Conservation (phyloP, 169 alveolate species). For the Plasmodium ovale region DNA sequence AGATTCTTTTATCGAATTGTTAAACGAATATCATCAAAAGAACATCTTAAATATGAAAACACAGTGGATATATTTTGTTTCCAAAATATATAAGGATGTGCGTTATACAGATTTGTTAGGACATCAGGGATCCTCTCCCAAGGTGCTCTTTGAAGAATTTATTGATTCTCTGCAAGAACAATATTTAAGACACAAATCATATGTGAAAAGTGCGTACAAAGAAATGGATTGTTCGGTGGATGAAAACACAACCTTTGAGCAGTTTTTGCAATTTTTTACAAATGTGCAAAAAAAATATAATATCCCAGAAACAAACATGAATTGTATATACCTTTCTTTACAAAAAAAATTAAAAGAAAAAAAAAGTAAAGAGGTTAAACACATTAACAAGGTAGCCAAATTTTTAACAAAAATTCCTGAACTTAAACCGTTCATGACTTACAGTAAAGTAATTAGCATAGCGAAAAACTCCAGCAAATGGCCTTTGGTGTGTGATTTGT, state of each 20-base stretch:
- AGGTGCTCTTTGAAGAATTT: slow-evolving; percentile 77
- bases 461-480: slow-evolving; percentile 65
- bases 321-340: slow-evolving; percentile 55
- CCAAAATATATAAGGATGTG: slow-evolving; percentile 72
- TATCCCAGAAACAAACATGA: slow-evolving; percentile 55
- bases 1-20: slow-evolving; percentile 81
- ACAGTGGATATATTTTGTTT: slow-evolving; percentile 71
- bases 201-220: slow-evolving; percentile 37
- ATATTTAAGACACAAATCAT: slow-evolving; percentile 65
- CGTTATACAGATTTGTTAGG: slow-evolving; percentile 77
- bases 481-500: slow-evolving; percentile 40
- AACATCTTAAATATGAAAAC: slow-evolving; percentile 68
- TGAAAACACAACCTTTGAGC: slow-evolving; percentile 70
- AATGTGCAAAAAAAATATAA: slow-evolving; percentile 51
- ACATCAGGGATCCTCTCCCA: slow-evolving; percentile 79
- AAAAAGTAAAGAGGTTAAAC: slow-evolving; percentile 38
- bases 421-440: slow-evolving; percentile 66
- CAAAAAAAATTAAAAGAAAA: slow-evolving; percentile 69
- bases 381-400: slow-evolving; percentile 72
- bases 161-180: slow-evolving; percentile 72
- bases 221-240: slow-evolving; percentile 41
- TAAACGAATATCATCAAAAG: slow-evolving; percentile 79
- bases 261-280: slow-evolving; percentile 32
- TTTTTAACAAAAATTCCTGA: slow-evolving; percentile 41
- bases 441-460: slow-evolving; percentile 54